Percentiles rank a stretch among this genome's conserved stretches.
Evolutionary conservation across 108 stramenopile genomes (phyloP).

Genomic region (Skeletonema tropicum): DNA sequence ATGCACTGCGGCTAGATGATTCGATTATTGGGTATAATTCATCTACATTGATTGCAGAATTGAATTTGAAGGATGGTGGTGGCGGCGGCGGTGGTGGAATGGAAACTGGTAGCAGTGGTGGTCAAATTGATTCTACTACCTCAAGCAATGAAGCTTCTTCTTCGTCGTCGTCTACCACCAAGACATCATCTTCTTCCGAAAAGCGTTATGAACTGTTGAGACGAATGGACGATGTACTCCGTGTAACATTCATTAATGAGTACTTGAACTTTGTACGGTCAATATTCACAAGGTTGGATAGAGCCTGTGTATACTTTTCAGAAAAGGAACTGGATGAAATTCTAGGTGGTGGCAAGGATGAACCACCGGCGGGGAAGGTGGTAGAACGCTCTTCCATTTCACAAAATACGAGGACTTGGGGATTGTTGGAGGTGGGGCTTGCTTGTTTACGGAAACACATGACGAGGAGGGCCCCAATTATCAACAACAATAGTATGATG

Average conservation of each 20-base stretch:
- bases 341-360: constrained; percentile 2
- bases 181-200: neutral
- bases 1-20: constrained; percentile 11
- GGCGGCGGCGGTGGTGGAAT: neutral
- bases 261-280: constrained; percentile 73
- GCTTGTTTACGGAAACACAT: constrained; percentile 48
- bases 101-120: neutral
- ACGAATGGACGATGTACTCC: constrained; percentile 27
- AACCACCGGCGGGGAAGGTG: constrained; percentile 31
- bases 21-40: constrained; percentile 15
- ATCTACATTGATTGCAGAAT: neutral
- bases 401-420: constrained; percentile 37
- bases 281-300: constrained; percentile 85
- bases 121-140: too few relatives aligned
- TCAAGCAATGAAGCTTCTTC: neutral
- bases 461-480: neutral
- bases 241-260: constrained; percentile 28
- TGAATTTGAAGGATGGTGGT: constrained; percentile 16
- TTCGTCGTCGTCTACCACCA: neutral
- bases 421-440: constrained; percentile 52
- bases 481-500: neutral
- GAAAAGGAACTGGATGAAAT: constrained; percentile 22
- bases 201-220: constrained; percentile 22
- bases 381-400: constrained; percentile 27
- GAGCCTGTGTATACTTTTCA: constrained; percentile 52